A percentile compares a stretch with the other conserved stretches of the same genome.
Conservation (phyloP, 2,329 filamentous ascomycete genomes). For the Botrytis pseudocinerea region DNA sequence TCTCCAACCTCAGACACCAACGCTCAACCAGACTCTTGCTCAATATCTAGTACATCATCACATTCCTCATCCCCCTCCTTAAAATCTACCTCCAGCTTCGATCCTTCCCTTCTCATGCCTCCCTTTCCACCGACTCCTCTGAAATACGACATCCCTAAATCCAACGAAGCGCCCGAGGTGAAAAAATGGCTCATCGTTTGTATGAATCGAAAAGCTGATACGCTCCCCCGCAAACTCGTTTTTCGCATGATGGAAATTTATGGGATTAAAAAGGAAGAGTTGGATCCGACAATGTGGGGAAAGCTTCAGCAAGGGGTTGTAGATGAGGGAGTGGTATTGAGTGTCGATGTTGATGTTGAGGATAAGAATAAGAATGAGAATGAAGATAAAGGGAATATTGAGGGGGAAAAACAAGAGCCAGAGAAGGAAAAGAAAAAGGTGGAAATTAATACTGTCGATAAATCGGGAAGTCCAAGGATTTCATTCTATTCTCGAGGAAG, state of each 20-base stretch:
- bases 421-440: background rate
- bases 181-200: slow-evolving; percentile 33
- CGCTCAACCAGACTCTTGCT: slow-evolving; percentile 3
- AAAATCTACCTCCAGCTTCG: slow-evolving; percentile 16
- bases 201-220: slow-evolving; percentile 33
- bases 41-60: slow-evolving; percentile 8
- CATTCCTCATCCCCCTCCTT: background rate
- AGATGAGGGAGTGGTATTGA: slow-evolving; percentile 28
- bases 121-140: slow-evolving; percentile 24
- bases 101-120: slow-evolving; percentile 32
- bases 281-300: slow-evolving; percentile 26
- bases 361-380: background rate
- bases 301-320: slow-evolving; percentile 25
- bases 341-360: background rate
- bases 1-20: slow-evolving; percentile 33
- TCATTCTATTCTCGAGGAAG: slow-evolving; percentile 1
- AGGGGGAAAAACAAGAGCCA: background rate
- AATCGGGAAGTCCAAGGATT: background rate
- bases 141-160: slow-evolving; percentile 25
- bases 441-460: background rate
- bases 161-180: slow-evolving; percentile 32
- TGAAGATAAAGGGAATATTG: background rate
- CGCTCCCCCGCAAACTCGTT: slow-evolving; percentile 31
- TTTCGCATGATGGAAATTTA: slow-evolving; percentile 34
- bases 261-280: slow-evolving; percentile 31